Conservation (phyloP, 1,284 basidiomycete genomes). For the Schizopora paradoxa region DNA sequence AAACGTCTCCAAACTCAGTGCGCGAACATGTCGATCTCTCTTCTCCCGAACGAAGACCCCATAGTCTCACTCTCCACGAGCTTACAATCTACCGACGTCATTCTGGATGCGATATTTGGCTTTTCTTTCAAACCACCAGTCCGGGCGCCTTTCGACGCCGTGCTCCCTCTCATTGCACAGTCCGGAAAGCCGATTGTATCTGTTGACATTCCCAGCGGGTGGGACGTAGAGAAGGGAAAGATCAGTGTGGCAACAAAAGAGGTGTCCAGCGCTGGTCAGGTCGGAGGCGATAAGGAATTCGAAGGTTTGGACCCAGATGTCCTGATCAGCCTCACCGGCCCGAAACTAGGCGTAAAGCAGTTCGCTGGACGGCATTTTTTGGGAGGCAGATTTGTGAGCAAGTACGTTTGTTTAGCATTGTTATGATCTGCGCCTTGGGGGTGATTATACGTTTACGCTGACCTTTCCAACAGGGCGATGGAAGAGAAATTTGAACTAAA, state of each 20-base stretch:
- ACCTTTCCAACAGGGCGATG: constrained; percentile 38
- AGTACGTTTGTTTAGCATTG: constrained; percentile 41
- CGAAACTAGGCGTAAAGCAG: constrained; percentile 78
- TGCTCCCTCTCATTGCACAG: constrained; percentile 62
- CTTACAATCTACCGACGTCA: constrained; percentile 68
- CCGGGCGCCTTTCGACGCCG: constrained; percentile 80
- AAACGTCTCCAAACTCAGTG: constrained; percentile 83
- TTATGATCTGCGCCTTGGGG: neutral
- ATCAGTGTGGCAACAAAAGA: constrained; percentile 14
- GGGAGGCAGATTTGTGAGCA: constrained; percentile 88
- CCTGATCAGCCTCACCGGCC: constrained; percentile 87
- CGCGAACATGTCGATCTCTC: constrained; percentile 77
- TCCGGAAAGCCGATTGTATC: constrained; percentile 77
- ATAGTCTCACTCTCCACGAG: constrained; percentile 41
- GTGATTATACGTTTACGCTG: neutral
- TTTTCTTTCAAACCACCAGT: constrained; percentile 93
- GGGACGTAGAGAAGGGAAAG: constrained; percentile 84
- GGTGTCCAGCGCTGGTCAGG: constrained; percentile 13
- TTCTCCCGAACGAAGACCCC: constrained; percentile 50
- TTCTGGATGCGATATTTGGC: constrained; percentile 95
- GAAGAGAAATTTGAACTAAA: constrained; percentile 73
- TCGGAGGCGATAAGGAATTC: constrained; percentile 18
- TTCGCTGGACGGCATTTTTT: constrained; percentile 87
- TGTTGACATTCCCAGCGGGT: constrained; percentile 95
- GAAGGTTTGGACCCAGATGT: constrained; percentile 69